Conservation (phyloP, 164 flowering plant species). For the Sedum album region DNA sequence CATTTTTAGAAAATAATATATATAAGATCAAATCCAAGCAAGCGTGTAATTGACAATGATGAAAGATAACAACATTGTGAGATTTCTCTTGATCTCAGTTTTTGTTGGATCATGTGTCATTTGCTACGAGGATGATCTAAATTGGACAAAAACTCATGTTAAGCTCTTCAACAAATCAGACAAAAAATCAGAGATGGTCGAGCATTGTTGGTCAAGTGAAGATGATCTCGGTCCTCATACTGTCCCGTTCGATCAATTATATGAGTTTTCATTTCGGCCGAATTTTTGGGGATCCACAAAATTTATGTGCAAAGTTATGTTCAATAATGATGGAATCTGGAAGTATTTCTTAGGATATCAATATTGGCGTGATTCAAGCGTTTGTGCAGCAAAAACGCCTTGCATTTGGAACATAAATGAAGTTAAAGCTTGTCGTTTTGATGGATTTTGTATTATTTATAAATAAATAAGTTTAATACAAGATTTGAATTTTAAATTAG, state of each 20-base stretch:
- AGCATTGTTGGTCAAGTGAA: background rate
- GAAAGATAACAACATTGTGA: too few relatives aligned
- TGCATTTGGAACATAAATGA: background rate
- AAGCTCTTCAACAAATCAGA: background rate
- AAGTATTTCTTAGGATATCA: background rate
- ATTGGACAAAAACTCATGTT: background rate
- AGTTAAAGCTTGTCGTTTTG: background rate
- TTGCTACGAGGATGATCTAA: background rate
- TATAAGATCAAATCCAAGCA: too few relatives aligned
- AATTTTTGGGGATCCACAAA: background rate
- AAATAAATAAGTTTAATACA: too few relatives aligned
- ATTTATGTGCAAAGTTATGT: background rate
- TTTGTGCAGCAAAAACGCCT: background rate
- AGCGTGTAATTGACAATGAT: too few relatives aligned
- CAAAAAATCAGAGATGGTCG: background rate
- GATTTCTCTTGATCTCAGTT: too few relatives aligned
- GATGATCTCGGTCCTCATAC: background rate
- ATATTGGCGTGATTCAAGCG: background rate
- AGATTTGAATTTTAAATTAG: too few relatives aligned
- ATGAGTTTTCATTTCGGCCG: background rate
- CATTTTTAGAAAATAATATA: too few relatives aligned
- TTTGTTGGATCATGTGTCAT: too few relatives aligned
- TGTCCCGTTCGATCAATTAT: background rate
- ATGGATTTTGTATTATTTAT: slow-evolving; percentile 1
- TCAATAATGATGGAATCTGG: background rate